Evolutionary conservation across 306 rosid genomes (phyloP).

Genomic region (Albizia julibrissin): DNA sequence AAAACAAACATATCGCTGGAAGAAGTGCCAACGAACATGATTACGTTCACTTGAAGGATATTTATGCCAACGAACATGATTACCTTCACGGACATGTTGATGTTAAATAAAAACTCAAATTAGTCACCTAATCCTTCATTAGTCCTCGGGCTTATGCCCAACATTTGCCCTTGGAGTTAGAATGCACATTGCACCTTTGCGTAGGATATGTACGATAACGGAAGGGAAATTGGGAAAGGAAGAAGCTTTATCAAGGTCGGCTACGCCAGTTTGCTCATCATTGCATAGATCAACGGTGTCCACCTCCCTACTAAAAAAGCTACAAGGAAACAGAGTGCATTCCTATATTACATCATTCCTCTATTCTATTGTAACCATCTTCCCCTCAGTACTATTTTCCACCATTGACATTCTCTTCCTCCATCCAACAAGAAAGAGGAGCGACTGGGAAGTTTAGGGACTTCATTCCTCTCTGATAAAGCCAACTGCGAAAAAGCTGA

Average conservation of each 20-base stretch:
- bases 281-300: conserved; percentile 32
- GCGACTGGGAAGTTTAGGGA: conserved; percentile 20
- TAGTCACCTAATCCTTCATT: conserved; percentile 19
- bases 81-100: not conserved
- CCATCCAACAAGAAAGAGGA: conserved; percentile 7
- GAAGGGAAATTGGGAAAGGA: not conserved
- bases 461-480: conserved; percentile 36
- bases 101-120: conserved; percentile 40
- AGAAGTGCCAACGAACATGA: too few species aligned
- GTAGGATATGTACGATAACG: conserved; percentile 11
- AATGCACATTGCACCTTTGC: not conserved
- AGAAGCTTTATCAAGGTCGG: conserved; percentile 5
- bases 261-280: conserved; percentile 35
- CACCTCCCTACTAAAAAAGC: conserved; percentile 28
- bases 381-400: not conserved
- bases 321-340: conserved; percentile 38
- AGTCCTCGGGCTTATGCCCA: conserved; percentile 10
- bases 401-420: conserved; percentile 34
- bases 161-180: not conserved
- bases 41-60: too few species aligned
- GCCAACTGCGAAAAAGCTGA: conserved; percentile 30
- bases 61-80: too few species aligned
- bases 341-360: conserved; percentile 10
- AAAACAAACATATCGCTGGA: too few species aligned
- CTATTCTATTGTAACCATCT: not conserved